Evolutionary conservation across 1,139 yeast genomes (phyloP).

Genomic region (Waltiozyma sp.): DNA sequence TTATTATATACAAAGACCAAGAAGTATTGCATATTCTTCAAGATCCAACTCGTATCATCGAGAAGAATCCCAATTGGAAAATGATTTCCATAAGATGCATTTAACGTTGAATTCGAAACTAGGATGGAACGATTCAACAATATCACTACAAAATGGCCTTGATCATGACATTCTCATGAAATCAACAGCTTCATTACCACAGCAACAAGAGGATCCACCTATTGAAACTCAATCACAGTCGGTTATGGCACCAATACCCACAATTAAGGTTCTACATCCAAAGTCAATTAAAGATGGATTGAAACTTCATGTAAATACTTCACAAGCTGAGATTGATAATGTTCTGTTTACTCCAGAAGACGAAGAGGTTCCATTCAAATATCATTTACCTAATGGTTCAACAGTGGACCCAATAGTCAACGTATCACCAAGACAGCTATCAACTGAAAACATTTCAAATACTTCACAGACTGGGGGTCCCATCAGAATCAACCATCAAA

Average conservation of each 20-base stretch:
- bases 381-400: no score
- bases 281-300: background rate
- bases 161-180: background rate
- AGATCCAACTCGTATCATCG: background rate
- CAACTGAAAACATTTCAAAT: no score
- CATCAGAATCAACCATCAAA: no score
- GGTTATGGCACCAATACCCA: background rate
- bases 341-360: no score
- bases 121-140: background rate
- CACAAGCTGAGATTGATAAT: no score
- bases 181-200: background rate
- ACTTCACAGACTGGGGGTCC: no score
- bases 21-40: background rate
- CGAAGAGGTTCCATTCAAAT: no score
- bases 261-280: background rate
- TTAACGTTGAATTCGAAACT: background rate
- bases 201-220: background rate
- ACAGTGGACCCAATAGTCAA: no score
- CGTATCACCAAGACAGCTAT: no score
- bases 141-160: background rate
- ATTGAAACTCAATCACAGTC: background rate
- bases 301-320: background rate
- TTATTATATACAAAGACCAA: background rate
- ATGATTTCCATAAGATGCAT: background rate
- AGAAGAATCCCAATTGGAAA: background rate